Conservation (phyloP, 306 rosid genomes). For the Dryas octopetala region DNA sequence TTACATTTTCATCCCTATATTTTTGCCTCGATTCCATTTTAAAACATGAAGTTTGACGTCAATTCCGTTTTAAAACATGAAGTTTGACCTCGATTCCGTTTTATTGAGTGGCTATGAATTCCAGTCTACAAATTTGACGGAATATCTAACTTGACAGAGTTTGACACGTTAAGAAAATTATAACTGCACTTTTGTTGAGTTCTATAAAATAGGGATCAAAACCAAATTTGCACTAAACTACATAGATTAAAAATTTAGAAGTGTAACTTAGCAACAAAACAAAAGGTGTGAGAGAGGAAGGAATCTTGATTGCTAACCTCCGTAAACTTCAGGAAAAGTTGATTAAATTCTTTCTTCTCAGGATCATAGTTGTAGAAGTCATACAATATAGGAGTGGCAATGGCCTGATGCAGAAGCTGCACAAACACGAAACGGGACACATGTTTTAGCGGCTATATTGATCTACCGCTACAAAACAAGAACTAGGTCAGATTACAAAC, state of each 20-base stretch:
- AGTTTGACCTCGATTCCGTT: too few species aligned
- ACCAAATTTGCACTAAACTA: background rate
- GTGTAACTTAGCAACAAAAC: background rate
- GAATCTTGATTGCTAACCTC: slow-evolving; percentile 39
- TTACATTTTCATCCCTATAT: slow-evolving; percentile 1
- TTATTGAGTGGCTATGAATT: background rate
- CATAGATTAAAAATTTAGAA: background rate
- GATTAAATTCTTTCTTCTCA: slow-evolving; percentile 52
- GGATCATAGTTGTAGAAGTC: slow-evolving; percentile 70
- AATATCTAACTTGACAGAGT: background rate
- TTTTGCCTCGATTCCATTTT: background rate
- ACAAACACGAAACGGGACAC: background rate
- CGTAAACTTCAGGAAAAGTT: slow-evolving; percentile 59
- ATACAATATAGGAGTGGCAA: slow-evolving; percentile 53
- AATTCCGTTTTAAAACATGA: too few species aligned
- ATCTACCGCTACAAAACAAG: background rate
- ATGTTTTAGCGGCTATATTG: background rate
- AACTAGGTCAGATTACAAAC: slow-evolving; percentile 26
- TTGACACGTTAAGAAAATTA: background rate
- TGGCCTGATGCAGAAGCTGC: slow-evolving; percentile 64
- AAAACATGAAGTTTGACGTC: too few species aligned
- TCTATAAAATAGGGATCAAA: background rate
- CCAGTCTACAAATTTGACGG: background rate
- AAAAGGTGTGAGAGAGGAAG: too few species aligned
- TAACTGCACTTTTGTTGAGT: background rate